phyloP scores from a whole-genome alignment of 78 protist genomes.

The Corallochytrium limacisporum region DNA sequence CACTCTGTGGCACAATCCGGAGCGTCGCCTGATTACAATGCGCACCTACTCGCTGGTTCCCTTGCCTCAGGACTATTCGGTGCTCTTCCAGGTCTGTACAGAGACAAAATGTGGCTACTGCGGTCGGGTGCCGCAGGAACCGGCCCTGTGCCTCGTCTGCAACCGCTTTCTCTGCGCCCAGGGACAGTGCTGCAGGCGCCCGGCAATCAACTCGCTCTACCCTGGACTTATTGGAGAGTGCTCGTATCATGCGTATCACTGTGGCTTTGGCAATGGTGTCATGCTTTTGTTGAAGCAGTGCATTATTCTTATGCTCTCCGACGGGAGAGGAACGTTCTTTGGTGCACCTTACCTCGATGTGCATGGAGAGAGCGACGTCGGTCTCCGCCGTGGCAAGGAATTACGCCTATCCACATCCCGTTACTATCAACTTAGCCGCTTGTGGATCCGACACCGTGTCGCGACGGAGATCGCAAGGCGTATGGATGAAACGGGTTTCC shows the following conservation, averaged over 20 bases:
- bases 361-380: neutral
- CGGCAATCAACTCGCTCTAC: neutral
- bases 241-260: neutral
- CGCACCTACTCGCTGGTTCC: neutral
- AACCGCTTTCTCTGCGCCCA: neutral
- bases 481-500: too few species aligned
- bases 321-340: neutral
- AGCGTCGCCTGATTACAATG: too few species aligned
- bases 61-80: neutral
- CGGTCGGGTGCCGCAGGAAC: neutral
- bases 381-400: neutral
- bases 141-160: neutral
- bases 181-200: neutral
- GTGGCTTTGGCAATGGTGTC: neutral
- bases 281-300: neutral
- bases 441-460: too few species aligned
- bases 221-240: neutral
- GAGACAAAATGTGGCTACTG: neutral
- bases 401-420: too few species aligned
- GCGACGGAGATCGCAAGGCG: too few species aligned
- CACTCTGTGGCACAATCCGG: too few species aligned
- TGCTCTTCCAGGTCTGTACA: neutral
- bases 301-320: neutral
- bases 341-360: neutral
- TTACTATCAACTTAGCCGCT: too few species aligned